Evolutionary conservation across 2,329 filamentous ascomycete species (phyloP).

Genomic region (Pseudocercospora eumusae): DNA sequence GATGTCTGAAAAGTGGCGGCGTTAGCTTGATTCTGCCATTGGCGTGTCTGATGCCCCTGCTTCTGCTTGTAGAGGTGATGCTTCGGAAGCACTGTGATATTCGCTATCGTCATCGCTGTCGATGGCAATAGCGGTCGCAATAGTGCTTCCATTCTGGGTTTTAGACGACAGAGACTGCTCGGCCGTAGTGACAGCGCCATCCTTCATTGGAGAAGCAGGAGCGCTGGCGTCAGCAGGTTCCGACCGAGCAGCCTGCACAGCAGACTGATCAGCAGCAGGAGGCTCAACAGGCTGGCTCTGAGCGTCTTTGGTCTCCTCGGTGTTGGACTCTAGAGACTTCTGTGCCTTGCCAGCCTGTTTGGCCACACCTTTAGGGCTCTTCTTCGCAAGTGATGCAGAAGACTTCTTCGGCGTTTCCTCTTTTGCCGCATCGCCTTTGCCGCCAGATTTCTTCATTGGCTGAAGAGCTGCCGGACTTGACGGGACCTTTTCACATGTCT

Average conservation of each 20-base stretch:
- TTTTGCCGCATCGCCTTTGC: not conserved
- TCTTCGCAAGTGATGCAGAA: constrained; percentile 21
- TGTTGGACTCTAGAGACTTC: not conserved
- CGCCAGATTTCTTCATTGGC: constrained; percentile 12
- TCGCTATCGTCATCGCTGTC: constrained; percentile 14
- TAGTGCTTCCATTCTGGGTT: not conserved
- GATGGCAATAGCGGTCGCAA: constrained; percentile 11
- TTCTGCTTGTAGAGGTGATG: not conserved
- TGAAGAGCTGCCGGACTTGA: constrained; percentile 16
- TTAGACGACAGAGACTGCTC: not conserved
- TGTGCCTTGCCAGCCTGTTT: not conserved
- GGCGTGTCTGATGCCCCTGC: not conserved
- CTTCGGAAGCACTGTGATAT: not conserved
- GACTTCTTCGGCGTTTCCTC: constrained; percentile 15
- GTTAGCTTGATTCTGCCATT: constrained; percentile 14
- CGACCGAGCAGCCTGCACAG: not conserved
- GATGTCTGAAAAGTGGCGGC: constrained; percentile 12
- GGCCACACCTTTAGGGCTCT: constrained; percentile 4
- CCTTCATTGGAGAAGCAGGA: constrained; percentile 33
- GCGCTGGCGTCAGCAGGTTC: constrained; percentile 11
- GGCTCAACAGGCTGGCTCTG: not conserved
- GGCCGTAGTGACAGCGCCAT: constrained; percentile 13
- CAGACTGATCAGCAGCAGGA: not conserved
- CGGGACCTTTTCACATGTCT: constrained; percentile 12
- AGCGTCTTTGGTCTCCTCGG: not conserved